Base-by-base conservation (phyloP, 2,329 filamentous ascomycete species). In the Colletotrichum tanaceti region DNA sequence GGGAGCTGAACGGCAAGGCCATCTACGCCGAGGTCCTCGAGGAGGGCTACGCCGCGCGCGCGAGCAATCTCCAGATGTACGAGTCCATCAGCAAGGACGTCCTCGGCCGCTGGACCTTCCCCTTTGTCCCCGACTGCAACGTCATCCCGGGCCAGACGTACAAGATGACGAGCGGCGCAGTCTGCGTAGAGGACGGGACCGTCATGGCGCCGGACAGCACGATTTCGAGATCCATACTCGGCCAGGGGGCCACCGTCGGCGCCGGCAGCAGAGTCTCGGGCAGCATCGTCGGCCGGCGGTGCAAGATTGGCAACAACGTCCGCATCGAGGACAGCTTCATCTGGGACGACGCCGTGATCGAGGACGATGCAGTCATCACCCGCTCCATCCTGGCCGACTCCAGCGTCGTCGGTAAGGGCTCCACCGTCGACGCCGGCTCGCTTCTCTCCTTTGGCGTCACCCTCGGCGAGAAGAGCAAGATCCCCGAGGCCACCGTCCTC, bases 1-100 rank as follows among this genome's bases (percentile, higher is more conserved):
- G 93, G 83, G 96, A 99, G 77, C 84, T 98, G 65, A 98, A 98
- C 78, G 94, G 94, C 68, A 97, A 98, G 82, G 94, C 93, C n/a
- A 93, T 99, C 60, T 94, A 98, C 77, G 91, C 93, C 2, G 92
- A 98, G 74, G 91, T 98, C 71, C 84, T 97, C 52, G 87, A 89
- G 43, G 88, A 94, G 59, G 89, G 93, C 68, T 99, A 98, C 76
- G 93, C 93, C 1, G 94, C 94, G 1, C 87, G 96, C 71, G 94
- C 93, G 14, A 91, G 89, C 76, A 97, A 94, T 75, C 85, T 98
- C 28, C 92, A 93, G 75, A 90, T 94, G 75, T 99, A 98, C 81
- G 93, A 97, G 75, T 89, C 94, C 38, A 89, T 99, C 62, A 94
- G 90, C 78, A 91, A 89, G 74, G 95, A 98, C 76, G 87, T 98